A percentile compares a stretch with the other conserved stretches of the same genome.
phyloP scores from a whole-genome alignment of 1,284 basidiomycete species.

The Taiwanofungus camphoratus region DNA sequence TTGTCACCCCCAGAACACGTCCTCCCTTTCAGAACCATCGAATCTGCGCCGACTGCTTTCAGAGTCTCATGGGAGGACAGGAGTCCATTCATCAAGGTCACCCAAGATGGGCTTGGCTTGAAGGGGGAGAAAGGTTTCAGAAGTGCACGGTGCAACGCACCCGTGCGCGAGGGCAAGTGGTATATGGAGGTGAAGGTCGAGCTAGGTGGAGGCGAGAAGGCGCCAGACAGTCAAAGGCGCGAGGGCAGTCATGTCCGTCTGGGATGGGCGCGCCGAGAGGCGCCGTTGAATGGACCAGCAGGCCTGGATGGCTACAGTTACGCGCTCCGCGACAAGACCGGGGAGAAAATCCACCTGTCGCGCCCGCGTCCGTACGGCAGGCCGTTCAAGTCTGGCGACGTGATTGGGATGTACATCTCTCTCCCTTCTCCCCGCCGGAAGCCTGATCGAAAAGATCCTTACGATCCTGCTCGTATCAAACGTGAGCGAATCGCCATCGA shows the following conservation, averaged over 20 bases:
- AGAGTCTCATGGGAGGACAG: conserved; percentile 88
- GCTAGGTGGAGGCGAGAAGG: conserved; percentile 66
- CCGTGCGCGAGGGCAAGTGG: conserved; percentile 88
- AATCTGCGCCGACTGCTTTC: conserved; percentile 60
- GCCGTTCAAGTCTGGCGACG: conserved; percentile 78
- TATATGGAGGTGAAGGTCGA: conserved; percentile 89
- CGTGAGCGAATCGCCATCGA: conserved; percentile 90
- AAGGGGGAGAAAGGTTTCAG: conserved; percentile 88
- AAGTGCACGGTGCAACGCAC: conserved; percentile 85
- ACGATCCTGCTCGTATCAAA: conserved; percentile 74
- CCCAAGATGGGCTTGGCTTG: conserved; percentile 74
- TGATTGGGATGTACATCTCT: conserved; percentile 90
- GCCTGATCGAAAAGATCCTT: conserved; percentile 49
- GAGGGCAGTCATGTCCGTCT: conserved; percentile 84
- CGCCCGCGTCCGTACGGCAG: conserved; percentile 75
- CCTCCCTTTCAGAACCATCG: conserved; percentile 71
- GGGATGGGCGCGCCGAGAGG: conserved; percentile 91
- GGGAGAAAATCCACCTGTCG: conserved; percentile 86
- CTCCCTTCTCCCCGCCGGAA: conserved; percentile 61
- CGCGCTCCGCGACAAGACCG: conserved; percentile 85
- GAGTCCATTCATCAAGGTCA: conserved; percentile 73
- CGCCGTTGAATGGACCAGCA: conserved; percentile 86
- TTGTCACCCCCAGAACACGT: conserved; percentile 55
- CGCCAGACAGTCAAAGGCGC: conserved; percentile 38
- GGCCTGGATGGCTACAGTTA: conserved; percentile 95